phyloP scores from a whole-genome alignment of 2,329 filamentous ascomycete genomes.

The Cytospora mali region DNA sequence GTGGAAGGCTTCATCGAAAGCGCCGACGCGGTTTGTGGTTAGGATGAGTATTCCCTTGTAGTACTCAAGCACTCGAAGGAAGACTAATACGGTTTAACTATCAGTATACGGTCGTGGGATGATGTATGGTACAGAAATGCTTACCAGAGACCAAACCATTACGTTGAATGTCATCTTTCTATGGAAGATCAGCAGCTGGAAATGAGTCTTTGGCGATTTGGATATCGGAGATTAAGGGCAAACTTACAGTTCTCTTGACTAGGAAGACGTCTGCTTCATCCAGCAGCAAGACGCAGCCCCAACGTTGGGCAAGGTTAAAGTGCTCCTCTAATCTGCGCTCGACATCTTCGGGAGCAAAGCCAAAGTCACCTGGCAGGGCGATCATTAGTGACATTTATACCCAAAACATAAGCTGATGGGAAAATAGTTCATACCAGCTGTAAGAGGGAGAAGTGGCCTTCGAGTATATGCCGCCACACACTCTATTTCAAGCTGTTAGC shows the following conservation, averaged over 20 bases:
- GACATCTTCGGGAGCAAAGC: slow-evolving; percentile 37
- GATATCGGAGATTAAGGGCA: background rate
- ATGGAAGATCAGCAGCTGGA: background rate
- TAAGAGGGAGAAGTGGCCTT: background rate
- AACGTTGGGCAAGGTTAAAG: slow-evolving; percentile 30
- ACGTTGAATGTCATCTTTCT: slow-evolving; percentile 32
- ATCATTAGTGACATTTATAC: background rate
- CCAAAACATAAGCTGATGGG: background rate
- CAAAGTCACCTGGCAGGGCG: slow-evolving; percentile 33
- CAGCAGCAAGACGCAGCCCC: slow-evolving; percentile 33
- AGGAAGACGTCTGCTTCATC: slow-evolving; percentile 36
- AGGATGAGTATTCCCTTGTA: slow-evolving; percentile 41
- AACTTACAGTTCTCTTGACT: slow-evolving; percentile 22
- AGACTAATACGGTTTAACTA: slow-evolving; percentile 31
- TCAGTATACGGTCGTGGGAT: background rate
- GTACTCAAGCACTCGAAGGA: slow-evolving; percentile 43
- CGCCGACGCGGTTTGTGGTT: slow-evolving; percentile 47
- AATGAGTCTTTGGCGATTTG: too few relatives aligned
- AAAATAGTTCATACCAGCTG: slow-evolving; percentile 21
- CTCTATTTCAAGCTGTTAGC: slow-evolving; percentile 16
- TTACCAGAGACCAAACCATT: slow-evolving; percentile 38
- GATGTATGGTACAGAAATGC: slow-evolving; percentile 19
- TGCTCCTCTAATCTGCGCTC: slow-evolving; percentile 35
- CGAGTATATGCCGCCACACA: slow-evolving; percentile 2
- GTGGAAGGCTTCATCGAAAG: slow-evolving; percentile 46